Base-by-base conservation (phyloP, 768 basidiomycete genomes). In the Coprinopsis cinerea region DNA sequence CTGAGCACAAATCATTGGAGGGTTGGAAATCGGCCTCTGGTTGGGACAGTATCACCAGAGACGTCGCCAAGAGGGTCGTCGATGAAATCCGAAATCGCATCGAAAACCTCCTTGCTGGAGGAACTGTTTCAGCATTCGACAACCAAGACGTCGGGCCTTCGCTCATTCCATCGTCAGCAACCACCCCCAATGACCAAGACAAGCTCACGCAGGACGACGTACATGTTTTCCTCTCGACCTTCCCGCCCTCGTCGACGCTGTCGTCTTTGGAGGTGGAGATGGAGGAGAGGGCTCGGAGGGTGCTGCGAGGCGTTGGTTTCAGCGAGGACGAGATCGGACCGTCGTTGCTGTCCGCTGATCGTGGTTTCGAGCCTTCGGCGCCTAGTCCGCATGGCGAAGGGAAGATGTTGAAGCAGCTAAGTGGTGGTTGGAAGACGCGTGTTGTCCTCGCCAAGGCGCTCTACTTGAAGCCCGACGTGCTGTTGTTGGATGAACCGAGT, bases 361-460 rank as follows among this genome's bases (percentile, higher is more conserved):
- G n/a, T n/a, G n/a, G n/a, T n/a, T n/a, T n/a, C n/a, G n/a, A n/a
- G n/a, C n/a, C n/a, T n/a, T n/a, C n/a, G n/a, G n/a, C n/a, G n/a
- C n/a, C n/a, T n/a, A n/a, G n/a, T n/a, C n/a, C n/a, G n/a, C n/a
- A n/a, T n/a, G n/a, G 23, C 17, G 26, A 25, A 64, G 66, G 13
- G 60, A 67, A 7, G 61, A 65, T 7, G 64, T 71, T 23, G 37
- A 63, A 32, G 36, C 35, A 23, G 59, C 58, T 86, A 20, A 82
- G 79, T 22, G 83, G 83, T 15, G 85, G 84, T 0, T 87, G 84
- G 84, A 64, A 76, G 34, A 78, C 79, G 37, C 69, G 83, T 17
- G 77, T 77, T 50, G 72, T 74, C 26, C 69, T 87, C 2, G 84
- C 82, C 3, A 72, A 72, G 25, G 77, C 79, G 0, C 65, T 87